phyloP scores from a whole-genome alignment of 768 basidiomycete species.

The Pisolithus sp. region DNA sequence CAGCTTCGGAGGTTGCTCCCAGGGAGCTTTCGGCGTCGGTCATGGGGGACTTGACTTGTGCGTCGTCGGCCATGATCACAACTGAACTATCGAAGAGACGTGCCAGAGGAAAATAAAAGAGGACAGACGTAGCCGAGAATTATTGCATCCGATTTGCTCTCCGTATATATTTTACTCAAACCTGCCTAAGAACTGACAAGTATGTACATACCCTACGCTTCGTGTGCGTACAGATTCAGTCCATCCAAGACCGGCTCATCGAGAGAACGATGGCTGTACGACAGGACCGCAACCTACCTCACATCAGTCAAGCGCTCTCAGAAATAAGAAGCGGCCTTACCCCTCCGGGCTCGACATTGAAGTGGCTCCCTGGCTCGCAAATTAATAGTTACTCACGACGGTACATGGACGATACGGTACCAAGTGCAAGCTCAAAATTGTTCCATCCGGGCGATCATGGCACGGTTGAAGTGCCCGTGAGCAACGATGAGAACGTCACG shows the following conservation, averaged over 20 bases:
- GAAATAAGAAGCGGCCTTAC: constrained; percentile 34
- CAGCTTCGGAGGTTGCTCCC: constrained; percentile 16
- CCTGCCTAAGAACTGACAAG: no score
- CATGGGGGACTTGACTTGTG: constrained; percentile 20
- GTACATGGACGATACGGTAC: constrained; percentile 27
- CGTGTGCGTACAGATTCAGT: constrained; percentile 57
- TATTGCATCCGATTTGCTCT: background rate
- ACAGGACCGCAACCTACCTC: constrained; percentile 63
- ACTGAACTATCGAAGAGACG: constrained; percentile 7
- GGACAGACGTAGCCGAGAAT: background rate
- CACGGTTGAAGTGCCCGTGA: constrained; percentile 77
- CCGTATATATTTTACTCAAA: no score
- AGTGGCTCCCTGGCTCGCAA: constrained; percentile 52
- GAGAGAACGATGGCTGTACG: constrained; percentile 78
- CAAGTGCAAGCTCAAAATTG: constrained; percentile 52
- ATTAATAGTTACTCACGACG: constrained; percentile 4
- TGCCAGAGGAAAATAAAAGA: constrained; percentile 6
- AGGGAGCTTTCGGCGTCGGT: constrained; percentile 15
- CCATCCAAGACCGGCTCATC: constrained; percentile 73
- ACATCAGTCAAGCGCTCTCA: constrained; percentile 1
- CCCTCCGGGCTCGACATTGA: constrained; percentile 81
- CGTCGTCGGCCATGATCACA: constrained; percentile 36
- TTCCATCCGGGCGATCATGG: constrained; percentile 82
- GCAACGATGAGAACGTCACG: constrained; percentile 86
- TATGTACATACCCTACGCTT: constrained; percentile 21